These are phyloP conservation scores for Paramecium sonneborni DNA, from an alignment of 73 alveolate genomes.

Conservation along the genomic window DNA sequence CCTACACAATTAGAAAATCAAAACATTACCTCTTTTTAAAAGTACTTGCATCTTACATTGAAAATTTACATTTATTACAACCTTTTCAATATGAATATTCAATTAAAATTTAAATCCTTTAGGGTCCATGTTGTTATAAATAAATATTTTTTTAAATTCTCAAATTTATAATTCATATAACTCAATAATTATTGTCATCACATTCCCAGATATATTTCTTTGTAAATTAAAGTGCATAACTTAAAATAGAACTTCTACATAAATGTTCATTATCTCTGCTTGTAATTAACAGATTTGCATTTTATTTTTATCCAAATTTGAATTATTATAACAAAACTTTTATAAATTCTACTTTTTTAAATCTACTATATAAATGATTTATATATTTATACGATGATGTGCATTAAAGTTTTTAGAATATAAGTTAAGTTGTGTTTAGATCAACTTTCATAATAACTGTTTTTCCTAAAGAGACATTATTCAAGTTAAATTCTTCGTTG, in stretches of 20 bases:
- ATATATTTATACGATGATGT: too few species aligned
- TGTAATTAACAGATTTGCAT: not conserved
- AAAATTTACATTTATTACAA: not conserved
- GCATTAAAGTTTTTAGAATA: too few species aligned
- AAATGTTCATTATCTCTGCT: not conserved
- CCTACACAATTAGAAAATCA: not conserved
- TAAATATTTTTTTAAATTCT: not conserved
- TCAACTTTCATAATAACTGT: too few species aligned
- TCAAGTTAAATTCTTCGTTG: not conserved
- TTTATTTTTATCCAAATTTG: not conserved
- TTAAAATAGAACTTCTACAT: not conserved
- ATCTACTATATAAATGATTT: not conserved
- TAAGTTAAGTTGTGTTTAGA: too few species aligned
- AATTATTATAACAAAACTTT: not conserved
- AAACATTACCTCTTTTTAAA: slow-evolving; percentile 4
- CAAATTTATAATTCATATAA: not conserved
- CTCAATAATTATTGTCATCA: not conserved
- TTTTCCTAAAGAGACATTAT: too few species aligned
- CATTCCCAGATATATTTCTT: not conserved
- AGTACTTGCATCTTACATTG: slow-evolving; percentile 3
- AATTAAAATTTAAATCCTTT: not conserved
- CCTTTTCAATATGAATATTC: not conserved
- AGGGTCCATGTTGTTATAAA: not conserved
- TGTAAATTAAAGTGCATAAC: not conserved
- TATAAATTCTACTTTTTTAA: not conserved